phyloP scores from a whole-genome alignment of 345 rosid species.

The Eucalyptus tenuipes region DNA sequence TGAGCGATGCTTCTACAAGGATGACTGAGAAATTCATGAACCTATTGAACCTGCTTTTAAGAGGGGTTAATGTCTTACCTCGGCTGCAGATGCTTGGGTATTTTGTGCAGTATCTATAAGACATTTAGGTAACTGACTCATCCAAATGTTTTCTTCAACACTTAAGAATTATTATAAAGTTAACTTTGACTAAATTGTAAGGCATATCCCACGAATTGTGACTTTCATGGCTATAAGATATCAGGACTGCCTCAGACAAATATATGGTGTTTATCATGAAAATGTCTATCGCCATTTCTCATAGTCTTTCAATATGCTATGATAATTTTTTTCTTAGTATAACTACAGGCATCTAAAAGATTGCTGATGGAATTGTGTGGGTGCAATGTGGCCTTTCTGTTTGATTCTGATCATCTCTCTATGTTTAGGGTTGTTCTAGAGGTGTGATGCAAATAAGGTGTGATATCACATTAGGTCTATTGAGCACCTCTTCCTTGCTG shows the following conservation, averaged over 20 bases:
- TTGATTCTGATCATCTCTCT: neutral
- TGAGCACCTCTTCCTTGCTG: neutral
- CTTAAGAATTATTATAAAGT: neutral
- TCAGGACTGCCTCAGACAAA: neutral
- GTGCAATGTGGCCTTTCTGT: neutral
- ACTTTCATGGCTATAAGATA: neutral
- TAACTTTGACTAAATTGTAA: neutral
- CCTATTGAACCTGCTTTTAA: neutral
- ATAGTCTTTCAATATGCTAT: neutral
- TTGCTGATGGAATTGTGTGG: neutral
- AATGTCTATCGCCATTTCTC: neutral
- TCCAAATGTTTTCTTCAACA: neutral
- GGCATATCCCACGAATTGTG: neutral
- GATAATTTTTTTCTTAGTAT: neutral
- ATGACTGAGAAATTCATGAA: neutral
- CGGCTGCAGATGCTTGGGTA: neutral
- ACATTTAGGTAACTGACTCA: neutral
- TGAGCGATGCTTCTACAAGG: neutral
- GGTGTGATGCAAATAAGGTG: neutral
- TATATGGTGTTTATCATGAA: neutral
- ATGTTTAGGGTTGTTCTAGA: neutral
- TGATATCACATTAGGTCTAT: neutral
- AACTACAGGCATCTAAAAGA: neutral
- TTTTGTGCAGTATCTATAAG: neutral
- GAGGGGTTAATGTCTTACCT: neutral